A percentile compares a stretch with the other conserved stretches of the same genome.
These are phyloP conservation scores for Rhizopogon salebrosus DNA, from an alignment of 768 basidiomycete species.

Conservation along the genomic window DNA sequence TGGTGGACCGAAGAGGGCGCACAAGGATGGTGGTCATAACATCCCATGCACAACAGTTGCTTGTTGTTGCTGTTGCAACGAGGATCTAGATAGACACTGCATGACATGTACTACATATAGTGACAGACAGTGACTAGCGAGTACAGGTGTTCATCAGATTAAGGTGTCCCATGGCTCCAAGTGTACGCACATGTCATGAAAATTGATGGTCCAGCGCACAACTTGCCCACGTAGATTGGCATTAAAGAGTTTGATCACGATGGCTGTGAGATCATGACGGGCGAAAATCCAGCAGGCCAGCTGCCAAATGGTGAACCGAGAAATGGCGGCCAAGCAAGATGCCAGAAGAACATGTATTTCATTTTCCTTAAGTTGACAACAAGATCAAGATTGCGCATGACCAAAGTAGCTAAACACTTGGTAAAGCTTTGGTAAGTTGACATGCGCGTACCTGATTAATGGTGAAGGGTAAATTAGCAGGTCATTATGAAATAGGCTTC, in stretches of 20 bases:
- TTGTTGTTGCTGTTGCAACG: background rate
- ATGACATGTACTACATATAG: no score
- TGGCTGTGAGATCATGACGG: conserved; percentile 1
- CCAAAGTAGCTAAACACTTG: background rate
- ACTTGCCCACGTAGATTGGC: background rate
- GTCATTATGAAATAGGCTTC: conserved; percentile 11
- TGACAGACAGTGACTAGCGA: no score
- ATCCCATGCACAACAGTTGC: background rate
- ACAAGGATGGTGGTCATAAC: background rate
- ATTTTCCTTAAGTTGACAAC: background rate
- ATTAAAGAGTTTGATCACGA: background rate
- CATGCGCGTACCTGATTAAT: background rate
- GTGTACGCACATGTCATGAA: no score
- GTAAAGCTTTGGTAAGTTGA: background rate
- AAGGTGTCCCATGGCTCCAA: no score
- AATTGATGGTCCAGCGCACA: no score
- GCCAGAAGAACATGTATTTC: background rate
- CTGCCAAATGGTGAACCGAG: background rate
- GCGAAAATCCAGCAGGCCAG: background rate
- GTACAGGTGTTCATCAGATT: no score
- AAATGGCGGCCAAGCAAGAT: background rate
- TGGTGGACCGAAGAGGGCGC: background rate
- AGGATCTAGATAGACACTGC: background rate
- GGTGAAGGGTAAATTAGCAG: conserved; percentile 1
- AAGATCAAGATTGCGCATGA: background rate